Evolutionary conservation across 2,329 filamentous ascomycete genomes (phyloP).

Genomic region (Fonsecaea nubica): DNA sequence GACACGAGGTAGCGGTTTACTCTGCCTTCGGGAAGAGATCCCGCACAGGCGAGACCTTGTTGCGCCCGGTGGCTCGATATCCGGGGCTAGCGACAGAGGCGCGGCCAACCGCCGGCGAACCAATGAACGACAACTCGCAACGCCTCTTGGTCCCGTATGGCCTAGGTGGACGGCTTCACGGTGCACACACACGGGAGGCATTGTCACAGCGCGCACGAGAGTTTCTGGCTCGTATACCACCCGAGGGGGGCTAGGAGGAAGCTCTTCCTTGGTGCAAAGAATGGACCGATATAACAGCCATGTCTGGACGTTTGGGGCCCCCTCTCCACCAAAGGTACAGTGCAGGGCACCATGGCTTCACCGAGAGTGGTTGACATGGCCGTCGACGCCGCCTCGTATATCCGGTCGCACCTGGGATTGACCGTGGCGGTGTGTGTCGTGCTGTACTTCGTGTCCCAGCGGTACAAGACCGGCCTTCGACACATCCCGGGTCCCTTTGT

Average conservation of each 20-base stretch:
- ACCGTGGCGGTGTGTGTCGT: neutral
- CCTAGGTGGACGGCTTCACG: neutral
- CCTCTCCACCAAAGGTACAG: neutral
- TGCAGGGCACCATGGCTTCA: slow-evolving; percentile 8
- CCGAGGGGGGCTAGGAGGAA: neutral
- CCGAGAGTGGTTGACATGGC: neutral
- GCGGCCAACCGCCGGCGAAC: neutral
- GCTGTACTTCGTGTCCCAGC: neutral
- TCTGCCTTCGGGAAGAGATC: slow-evolving; percentile 6
- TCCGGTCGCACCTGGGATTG: slow-evolving; percentile 1
- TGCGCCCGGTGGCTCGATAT: neutral
- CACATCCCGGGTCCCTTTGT: slow-evolving; percentile 68
- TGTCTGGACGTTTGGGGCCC: slow-evolving; percentile 1
- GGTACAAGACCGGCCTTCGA: slow-evolving; percentile 15
- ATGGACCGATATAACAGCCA: neutral
- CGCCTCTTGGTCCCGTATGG: neutral
- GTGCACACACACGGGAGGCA: neutral
- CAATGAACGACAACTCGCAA: neutral
- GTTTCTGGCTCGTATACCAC: neutral
- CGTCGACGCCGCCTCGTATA: neutral
- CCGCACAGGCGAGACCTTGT: neutral
- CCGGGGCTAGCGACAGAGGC: neutral
- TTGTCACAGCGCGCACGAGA: neutral
- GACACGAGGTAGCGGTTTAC: neutral
- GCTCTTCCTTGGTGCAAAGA: neutral